These are phyloP conservation scores for Colletotrichum magnum DNA, from an alignment of 2,329 filamentous ascomycete genomes.

Conservation along the genomic window DNA sequence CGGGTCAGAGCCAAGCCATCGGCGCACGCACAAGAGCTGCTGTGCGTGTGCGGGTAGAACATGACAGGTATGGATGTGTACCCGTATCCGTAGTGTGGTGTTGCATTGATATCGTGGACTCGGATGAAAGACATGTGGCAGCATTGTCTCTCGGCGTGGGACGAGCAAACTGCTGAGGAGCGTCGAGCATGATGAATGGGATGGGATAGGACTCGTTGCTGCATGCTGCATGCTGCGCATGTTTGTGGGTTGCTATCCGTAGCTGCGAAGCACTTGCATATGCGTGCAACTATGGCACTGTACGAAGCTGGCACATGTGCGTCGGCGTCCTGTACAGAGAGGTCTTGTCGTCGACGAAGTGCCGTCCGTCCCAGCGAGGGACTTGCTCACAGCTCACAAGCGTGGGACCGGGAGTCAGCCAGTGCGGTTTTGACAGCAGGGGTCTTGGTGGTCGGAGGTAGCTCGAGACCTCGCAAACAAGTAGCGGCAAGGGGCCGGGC, in stretches of 20 bases:
- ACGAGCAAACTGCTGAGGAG: constrained; percentile 18
- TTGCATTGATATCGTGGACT: constrained; percentile 1
- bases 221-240: not conserved
- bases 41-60: not conserved
- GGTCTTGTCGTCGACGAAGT: constrained; percentile 21
- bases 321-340: not conserved
- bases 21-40: constrained; percentile 12
- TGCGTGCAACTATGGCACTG: constrained; percentile 28
- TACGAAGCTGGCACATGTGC: constrained; percentile 27
- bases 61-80: not conserved
- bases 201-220: no score
- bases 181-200: constrained; percentile 1
- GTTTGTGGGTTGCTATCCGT: not conserved
- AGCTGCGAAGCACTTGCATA: constrained; percentile 16
- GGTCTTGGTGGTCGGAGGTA: constrained; percentile 17
- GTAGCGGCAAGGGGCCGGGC: constrained; percentile 28
- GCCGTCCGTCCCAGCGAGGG: constrained; percentile 19
- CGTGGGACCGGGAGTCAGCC: constrained; percentile 18
- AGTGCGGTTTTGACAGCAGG: constrained; percentile 30
- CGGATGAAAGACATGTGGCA: constrained; percentile 16
- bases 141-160: constrained; percentile 20
- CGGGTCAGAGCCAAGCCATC: constrained; percentile 24
- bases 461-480: constrained; percentile 9
- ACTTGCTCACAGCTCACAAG: constrained; percentile 21
- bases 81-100: not conserved